Evolutionary conservation across 2,329 filamentous ascomycete species (phyloP).

Genomic region (Pezicula radicicola): DNA sequence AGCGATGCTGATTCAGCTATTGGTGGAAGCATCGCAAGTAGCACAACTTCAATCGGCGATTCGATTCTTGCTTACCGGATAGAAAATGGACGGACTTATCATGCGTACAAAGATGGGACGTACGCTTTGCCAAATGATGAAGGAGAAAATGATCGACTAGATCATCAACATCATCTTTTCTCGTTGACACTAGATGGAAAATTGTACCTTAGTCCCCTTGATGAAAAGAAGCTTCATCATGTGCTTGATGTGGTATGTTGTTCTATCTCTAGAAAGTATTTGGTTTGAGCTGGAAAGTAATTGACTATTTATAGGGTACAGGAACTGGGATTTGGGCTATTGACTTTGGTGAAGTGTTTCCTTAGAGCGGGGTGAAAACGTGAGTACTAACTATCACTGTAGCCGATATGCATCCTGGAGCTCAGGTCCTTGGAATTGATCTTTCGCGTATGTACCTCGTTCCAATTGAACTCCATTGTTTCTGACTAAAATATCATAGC

Average conservation of each 20-base stretch:
- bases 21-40: background rate
- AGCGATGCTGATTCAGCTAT: too few relatives aligned
- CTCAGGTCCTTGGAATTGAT: slow-evolving; percentile 29
- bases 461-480: slow-evolving; percentile 10
- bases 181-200: background rate
- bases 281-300: too few relatives aligned
- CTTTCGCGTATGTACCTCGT: slow-evolving; percentile 16
- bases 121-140: background rate
- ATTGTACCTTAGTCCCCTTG: background rate
- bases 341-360: slow-evolving; percentile 6
- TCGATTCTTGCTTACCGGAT: background rate
- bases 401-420: slow-evolving; percentile 17
- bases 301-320: slow-evolving; percentile 1
- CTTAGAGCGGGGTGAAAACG: background rate
- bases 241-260: background rate
- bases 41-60: background rate
- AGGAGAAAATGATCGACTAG: background rate
- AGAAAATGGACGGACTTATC: background rate
- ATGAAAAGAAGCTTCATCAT: background rate
- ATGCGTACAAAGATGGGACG: background rate
- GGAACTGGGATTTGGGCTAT: slow-evolving; percentile 15
- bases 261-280: too few relatives aligned
- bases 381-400: background rate
- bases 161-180: background rate
- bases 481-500: too few relatives aligned